Base-by-base conservation (phyloP, 441 rosid species). In the Mallotus repandus region DNA sequence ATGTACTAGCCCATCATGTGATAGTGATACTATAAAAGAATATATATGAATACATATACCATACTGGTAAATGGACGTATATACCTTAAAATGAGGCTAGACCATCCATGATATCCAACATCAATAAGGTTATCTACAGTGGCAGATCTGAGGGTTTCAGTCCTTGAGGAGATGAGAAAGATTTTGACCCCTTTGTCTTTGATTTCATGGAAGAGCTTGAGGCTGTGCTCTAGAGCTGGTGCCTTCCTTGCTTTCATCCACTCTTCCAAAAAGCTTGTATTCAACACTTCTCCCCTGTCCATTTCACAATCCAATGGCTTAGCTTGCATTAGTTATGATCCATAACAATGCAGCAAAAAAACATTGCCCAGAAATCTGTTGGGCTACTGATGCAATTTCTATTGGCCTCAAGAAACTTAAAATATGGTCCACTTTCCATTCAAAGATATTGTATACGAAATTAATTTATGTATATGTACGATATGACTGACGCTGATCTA, bases 71-170 rank as follows among this genome's bases (percentile, higher is more conserved):
- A 45, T 38, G 53, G 32, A 15, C 22, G 3, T 29, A 2, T 2
- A 52, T 77, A 88, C 97, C 98, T 91, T 72, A 94, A 77, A 15
- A 84, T 66, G 50, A 94, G 94, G 46, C 81, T 63, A 58, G 90
- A 48, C 98, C 98, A 94, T 38, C 97, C 96, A 70, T 91, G 93
- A 69, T 85, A 91, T 22, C 97, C 98, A 46, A 74, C 94, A n/a
- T 83, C 79, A 76, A 94, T 87, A 61, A 91, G 98, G 79, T 94
- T 94, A 58, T 88, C 89, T 0, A 88, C 89, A 2, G 98, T 94
- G 71, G 89, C 75, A 61, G 93, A 85, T 84, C 98, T 84, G 21
- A 91, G 85, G 63, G 78, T 69, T 68, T 94, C 95, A 70, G 78
- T 85, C 64, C 97, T 88, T 35, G 97, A 88, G 63, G 98, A 94